These are phyloP conservation scores for Ustilago shanxiensis DNA, from an alignment of 1,284 basidiomycete genomes.

Conservation along the genomic window DNA sequence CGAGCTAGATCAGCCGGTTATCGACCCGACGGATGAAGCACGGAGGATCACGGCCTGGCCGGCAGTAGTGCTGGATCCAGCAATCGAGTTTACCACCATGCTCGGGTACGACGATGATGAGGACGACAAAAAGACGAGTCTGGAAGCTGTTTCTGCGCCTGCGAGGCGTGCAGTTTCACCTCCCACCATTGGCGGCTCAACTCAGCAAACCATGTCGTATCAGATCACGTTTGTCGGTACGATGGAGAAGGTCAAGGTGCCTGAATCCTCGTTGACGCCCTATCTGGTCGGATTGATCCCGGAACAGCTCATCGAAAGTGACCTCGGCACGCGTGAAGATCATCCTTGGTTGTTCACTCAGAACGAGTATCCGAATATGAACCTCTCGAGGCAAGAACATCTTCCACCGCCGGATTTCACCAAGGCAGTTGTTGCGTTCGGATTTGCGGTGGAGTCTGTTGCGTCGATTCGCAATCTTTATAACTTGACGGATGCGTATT, in stretches of 20 bases:
- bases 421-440: constrained; percentile 28
- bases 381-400: constrained; percentile 27
- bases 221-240: constrained; percentile 49
- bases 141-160: constrained; percentile 30
- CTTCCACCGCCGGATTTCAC: constrained; percentile 19
- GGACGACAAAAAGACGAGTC: constrained; percentile 20
- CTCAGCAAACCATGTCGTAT: constrained; percentile 36
- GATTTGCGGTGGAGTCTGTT: constrained; percentile 23
- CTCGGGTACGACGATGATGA: constrained; percentile 18
- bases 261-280: constrained; percentile 32
- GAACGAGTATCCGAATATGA: constrained; percentile 25
- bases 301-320: constrained; percentile 18
- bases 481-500: constrained; percentile 45
- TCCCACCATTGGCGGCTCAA: constrained; percentile 11
- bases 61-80: constrained; percentile 35
- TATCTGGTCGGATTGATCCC: constrained; percentile 38
- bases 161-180: constrained; percentile 16
- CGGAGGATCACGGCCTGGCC: constrained; percentile 45
- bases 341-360: constrained; percentile 42
- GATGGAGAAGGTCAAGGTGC: constrained; percentile 36
- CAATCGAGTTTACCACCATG: constrained; percentile 18
- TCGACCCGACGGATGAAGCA: constrained; percentile 16
- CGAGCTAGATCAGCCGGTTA: constrained; percentile 39
- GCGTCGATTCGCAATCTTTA: constrained; percentile 33
- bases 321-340: constrained; percentile 32